A percentile compares a stretch with the other conserved stretches of the same genome.
phyloP scores from a whole-genome alignment of 2,329 filamentous ascomycete genomes.

The Claviceps capensis region DNA sequence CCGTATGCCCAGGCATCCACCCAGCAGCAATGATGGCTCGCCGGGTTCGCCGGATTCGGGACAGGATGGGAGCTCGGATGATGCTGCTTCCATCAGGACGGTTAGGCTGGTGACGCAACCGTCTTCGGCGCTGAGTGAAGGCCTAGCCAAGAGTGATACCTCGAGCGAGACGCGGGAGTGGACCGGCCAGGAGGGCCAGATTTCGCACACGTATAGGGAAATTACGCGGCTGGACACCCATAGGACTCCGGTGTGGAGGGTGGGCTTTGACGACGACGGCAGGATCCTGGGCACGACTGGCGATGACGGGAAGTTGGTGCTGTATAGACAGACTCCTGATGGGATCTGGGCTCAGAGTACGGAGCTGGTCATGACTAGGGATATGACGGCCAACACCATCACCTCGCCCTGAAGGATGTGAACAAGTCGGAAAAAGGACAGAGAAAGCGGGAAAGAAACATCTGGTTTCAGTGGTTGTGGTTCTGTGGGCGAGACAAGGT shows the following conservation, averaged over 20 bases:
- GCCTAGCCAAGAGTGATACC: conserved; percentile 35
- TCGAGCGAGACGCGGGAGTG: conserved; percentile 32
- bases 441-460: no score
- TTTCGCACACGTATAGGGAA: conserved; percentile 49
- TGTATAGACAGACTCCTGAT: conserved; percentile 45
- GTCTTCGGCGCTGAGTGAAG: conserved; percentile 36
- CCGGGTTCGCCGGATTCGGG: conserved; percentile 10
- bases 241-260: conserved; percentile 60
- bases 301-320: conserved; percentile 55
- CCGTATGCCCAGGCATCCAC: background rate
- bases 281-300: conserved; percentile 64
- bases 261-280: conserved; percentile 56
- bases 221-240: conserved; percentile 54
- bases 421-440: no score
- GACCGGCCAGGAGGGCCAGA: conserved; percentile 48
- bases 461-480: no score
- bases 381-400: conserved; percentile 39
- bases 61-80: conserved; percentile 14
- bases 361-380: conserved; percentile 44
- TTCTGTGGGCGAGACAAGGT: no score
- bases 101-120: conserved; percentile 19
- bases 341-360: conserved; percentile 47
- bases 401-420: conserved; percentile 23
- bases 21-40: background rate
- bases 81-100: conserved; percentile 9